These are phyloP conservation scores for Chaetomium sp. DNA, from an alignment of 2,329 filamentous ascomycete species.

Conservation along the genomic window DNA sequence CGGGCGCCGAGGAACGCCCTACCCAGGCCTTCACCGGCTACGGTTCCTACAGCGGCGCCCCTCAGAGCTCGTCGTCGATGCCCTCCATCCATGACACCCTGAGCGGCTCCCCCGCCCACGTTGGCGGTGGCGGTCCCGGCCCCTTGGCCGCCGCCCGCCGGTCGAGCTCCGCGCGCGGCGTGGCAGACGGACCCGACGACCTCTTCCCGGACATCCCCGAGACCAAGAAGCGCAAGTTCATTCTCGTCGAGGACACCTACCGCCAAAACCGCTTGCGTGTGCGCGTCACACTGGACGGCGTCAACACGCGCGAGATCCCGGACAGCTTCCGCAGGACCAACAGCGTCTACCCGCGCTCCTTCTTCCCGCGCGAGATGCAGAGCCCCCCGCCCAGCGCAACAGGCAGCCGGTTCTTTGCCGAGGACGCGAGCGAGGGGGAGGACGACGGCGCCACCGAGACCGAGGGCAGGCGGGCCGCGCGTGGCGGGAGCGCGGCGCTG, in stretches of 20 bases:
- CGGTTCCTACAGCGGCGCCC: constrained; percentile 60
- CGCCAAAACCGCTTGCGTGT: constrained; percentile 81
- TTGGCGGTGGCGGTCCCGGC: constrained; percentile 40
- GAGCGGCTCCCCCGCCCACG: constrained; percentile 1
- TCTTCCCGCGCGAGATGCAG: constrained; percentile 92
- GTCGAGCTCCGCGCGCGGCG: constrained; percentile 46
- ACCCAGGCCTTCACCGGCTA: constrained; percentile 75
- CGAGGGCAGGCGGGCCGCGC: constrained; percentile 47
- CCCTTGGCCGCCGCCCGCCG: constrained; percentile 41
- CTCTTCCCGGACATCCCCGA: constrained; percentile 89
- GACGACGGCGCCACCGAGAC: constrained; percentile 57
- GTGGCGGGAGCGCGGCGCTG: constrained; percentile 38
- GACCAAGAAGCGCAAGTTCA: constrained; percentile 92
- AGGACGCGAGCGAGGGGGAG: constrained; percentile 60
- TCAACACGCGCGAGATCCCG: constrained; percentile 93
- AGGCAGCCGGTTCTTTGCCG: constrained; percentile 72
- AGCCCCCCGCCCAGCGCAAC: constrained; percentile 76
- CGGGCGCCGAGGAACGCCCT: constrained; percentile 66
- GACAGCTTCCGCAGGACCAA: constrained; percentile 91
- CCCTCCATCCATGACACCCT: constrained; percentile 64
- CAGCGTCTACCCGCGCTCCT: constrained; percentile 87
- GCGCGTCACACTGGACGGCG: constrained; percentile 87
- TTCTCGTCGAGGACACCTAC: constrained; percentile 87
- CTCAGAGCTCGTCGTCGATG: constrained; percentile 58
- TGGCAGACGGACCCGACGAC: constrained; percentile 59